Percentiles rank a stretch among this genome's conserved stretches.
These are phyloP conservation scores for Chalciporus sphaerocephalus DNA, from an alignment of 768 basidiomycete genomes.

Conservation along the genomic window DNA sequence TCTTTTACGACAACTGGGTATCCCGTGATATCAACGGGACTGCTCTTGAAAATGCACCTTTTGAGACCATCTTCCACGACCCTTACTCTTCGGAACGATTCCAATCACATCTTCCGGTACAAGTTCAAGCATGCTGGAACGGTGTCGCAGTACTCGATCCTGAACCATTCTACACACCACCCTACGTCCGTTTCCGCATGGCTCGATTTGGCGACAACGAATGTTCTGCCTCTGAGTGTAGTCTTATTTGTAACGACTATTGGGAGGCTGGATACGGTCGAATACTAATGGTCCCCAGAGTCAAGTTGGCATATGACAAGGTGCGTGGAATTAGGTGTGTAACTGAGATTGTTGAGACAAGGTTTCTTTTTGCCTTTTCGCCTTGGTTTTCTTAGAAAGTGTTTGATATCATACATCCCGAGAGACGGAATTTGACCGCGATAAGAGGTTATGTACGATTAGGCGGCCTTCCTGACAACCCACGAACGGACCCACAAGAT, in stretches of 20 bases:
- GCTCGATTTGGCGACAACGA: conserved; percentile 82
- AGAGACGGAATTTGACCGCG: conserved; percentile 86
- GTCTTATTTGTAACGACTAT: conserved; percentile 97
- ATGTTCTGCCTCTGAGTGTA: conserved; percentile 94
- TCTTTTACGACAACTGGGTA: conserved; percentile 99
- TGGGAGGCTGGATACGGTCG: conserved; percentile 95
- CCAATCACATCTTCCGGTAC: conserved; percentile 88
- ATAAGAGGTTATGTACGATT: conserved; percentile 91
- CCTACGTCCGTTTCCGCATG: conserved; percentile 95
- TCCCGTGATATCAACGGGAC: conserved; percentile 98
- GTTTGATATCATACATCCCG: conserved; percentile 90
- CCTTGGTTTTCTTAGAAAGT: conserved; percentile 61
- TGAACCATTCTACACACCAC: conserved; percentile 88
- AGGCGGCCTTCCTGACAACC: conserved; percentile 97
- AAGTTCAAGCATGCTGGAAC: conserved; percentile 99
- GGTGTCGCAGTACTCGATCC: conserved; percentile 95
- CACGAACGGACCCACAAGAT: conserved; percentile 94
- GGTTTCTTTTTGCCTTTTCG: background rate
- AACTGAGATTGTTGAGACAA: background rate
- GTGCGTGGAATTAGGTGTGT: conserved; percentile 37
- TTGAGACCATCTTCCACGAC: conserved; percentile 92
- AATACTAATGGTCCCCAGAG: conserved; percentile 96
- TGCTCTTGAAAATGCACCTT: conserved; percentile 95
- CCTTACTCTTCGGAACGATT: conserved; percentile 70
- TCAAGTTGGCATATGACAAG: conserved; percentile 92